Conservation (phyloP, 192 early-diverging fungal species). For the Entophlyctis helioformis region DNA sequence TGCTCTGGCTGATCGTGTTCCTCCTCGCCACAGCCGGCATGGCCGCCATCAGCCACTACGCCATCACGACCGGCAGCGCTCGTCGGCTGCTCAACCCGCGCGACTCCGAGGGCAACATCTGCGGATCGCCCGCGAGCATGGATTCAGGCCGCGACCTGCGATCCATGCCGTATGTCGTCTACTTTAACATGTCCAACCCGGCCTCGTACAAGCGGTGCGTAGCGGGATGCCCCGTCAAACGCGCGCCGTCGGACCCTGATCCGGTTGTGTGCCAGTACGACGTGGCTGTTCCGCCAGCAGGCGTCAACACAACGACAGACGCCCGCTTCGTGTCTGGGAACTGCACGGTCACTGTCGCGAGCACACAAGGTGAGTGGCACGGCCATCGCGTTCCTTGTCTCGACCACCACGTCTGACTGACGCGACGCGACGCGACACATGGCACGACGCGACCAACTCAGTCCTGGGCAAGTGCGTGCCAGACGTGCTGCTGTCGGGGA, state of each 20-base stretch:
- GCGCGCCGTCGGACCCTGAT: not conserved
- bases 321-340: not conserved
- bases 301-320: not conserved
- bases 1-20: conserved; percentile 21
- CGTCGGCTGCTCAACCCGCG: conserved; percentile 13
- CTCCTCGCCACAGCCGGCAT: conserved; percentile 6
- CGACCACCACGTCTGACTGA: not conserved
- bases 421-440: not conserved
- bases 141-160: conserved; percentile 13
- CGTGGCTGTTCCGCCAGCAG: conserved; percentile 1
- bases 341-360: not conserved
- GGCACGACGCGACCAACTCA: not conserved
- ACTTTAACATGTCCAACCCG: conserved; percentile 5
- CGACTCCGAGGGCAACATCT: conserved; percentile 22
- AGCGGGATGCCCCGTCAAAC: conserved; percentile 4
- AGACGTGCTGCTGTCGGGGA: not conserved
- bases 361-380: not conserved
- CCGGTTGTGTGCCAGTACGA: conserved; percentile 14
- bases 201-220: conserved; percentile 10
- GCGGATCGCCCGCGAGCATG: conserved; percentile 5
- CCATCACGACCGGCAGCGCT: conserved; percentile 12
- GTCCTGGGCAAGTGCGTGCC: conserved; percentile 16
- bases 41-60: conserved; percentile 6
- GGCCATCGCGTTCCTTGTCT: not conserved
- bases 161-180: conserved; percentile 4